Base-by-base conservation (phyloP, 192 early-diverging fungal species). In the Phycomyces blakesleeanus region DNA sequence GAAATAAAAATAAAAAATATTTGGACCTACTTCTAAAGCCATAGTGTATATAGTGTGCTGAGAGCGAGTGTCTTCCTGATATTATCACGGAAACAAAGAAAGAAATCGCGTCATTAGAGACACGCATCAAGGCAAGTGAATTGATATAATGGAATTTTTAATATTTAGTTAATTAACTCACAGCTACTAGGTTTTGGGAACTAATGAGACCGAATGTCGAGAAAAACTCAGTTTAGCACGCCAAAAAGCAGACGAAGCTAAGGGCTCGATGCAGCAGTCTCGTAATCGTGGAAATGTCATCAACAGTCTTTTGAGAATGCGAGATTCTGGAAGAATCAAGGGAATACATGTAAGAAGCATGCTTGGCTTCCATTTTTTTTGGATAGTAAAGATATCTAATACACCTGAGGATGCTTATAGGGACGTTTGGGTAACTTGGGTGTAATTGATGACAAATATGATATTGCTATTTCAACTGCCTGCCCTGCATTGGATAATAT, bases 391-490 rank as follows among this genome's bases (percentile, higher is more conserved):
- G 2, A 7, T 34, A 34, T 7, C 7, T 34, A 34, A 34, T 34
- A 34, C 29, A 34, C 29, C 7, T 7, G 2, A 7, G 29, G 29
- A 34, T 34, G 7, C 15, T 65, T 14, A 57, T 37, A 87, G 85
- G 88, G 90, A 49, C 87, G 97, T 8, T 78, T 99, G 20, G 97
- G 97, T n/a, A 90, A 93, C 60, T 76, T 99, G n/a, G 97, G 96
- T 24, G 87, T 90, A 1, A 96, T 99, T 66, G 91, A 92, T 54
- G 89, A 90, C 57, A 88, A 86, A 71, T 99, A 95, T 63, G 97
- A 98, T 73, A 88, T 98, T 7, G 97, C 97, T 0, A 87, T 97
- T 16, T 96, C 95, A 2, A 97, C 94, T 3, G 89, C 93, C 0
- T 96, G 92, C 52, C 81, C 83, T 18, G 75, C 79, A 11, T 79